Evolutionary conservation across 306 rosid genomes (phyloP), one percentile per base, ranked within the genome.

Genomic region (Cucumis melo): DNA sequence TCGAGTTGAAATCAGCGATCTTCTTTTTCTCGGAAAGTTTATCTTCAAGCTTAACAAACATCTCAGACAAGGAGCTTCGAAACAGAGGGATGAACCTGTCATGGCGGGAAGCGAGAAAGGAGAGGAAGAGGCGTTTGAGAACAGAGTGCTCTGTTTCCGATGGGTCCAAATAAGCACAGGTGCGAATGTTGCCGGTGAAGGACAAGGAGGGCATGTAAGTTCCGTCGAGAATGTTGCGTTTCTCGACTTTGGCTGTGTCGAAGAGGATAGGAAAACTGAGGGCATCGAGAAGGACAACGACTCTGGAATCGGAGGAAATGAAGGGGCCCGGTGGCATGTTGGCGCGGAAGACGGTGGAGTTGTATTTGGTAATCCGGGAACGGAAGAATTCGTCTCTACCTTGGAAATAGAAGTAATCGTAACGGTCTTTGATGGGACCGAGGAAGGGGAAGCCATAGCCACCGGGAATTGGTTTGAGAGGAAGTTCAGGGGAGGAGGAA

Each of bases 271-370:
- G 89, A 70, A 90, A 93, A 19, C 87, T 91, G 5, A 72, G 8
- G 12, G 85, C 94, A 58, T 93, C 98, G 1, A 93, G 78, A 0
- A 93, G 77, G 13, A 81, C 83, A 2, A 92, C 1, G 81, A 91
- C 98, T 34, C 77, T 77, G 0, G 98, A 73, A 42, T 88, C 71
- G 11, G 81, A 79, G 56, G 98, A 76, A 8, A 89, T 84, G 87
- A 90, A 85, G 5, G 90, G 81, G 0, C 98, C 96, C 0, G 96
- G 98, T 0, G 96, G 96, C 93, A 90, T 86, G 84, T 92, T 92
- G 74, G 92, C 83, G 0, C 90, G 83, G 71, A 92, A 78, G 16
- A 92, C 91, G 0, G 98, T 92, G 81, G 98, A 92, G 6, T 74
- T 29, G 84, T 86, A 42, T 6, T 74, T 74, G 0, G 76, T 16